Conservation (phyloP, 768 basidiomycete species). For the Hypholoma fasciculare region DNA sequence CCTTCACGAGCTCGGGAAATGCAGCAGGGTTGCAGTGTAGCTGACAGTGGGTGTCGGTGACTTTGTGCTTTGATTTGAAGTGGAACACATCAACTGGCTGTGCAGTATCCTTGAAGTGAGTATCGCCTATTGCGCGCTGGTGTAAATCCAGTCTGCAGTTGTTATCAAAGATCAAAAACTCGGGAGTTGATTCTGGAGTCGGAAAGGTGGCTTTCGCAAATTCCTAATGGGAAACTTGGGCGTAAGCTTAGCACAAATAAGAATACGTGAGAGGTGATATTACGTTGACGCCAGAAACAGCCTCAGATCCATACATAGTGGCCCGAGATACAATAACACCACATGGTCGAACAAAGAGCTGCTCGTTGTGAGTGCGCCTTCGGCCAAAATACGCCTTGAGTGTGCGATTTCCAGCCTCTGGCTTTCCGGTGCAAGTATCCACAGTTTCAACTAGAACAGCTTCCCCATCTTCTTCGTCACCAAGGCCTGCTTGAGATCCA, state of each 20-base stretch:
- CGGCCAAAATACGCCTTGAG: conserved; percentile 24
- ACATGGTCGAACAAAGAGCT: conserved; percentile 31
- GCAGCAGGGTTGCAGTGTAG: conserved; percentile 29
- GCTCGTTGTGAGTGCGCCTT: conserved; percentile 33
- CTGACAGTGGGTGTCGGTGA: conserved; percentile 22
- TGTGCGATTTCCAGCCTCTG: conserved; percentile 17
- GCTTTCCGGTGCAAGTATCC: conserved; percentile 20
- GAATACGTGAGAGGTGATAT: conserved; percentile 1
- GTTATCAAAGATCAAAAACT: conserved; percentile 20
- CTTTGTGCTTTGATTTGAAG: conserved; percentile 33
- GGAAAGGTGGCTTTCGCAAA: conserved; percentile 12
- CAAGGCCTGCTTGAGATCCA: no score
- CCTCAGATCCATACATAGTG: conserved; percentile 33
- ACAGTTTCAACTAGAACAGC: background rate
- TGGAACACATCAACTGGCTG: conserved; percentile 38
- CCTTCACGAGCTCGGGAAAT: conserved; percentile 34
- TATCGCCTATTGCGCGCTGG: conserved; percentile 1
- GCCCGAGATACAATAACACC: conserved; percentile 25
- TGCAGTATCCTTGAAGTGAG: conserved; percentile 14
- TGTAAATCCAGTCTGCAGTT: conserved; percentile 16
- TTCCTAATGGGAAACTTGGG: background rate
- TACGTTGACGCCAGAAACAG: conserved; percentile 25
- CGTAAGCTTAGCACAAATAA: background rate
- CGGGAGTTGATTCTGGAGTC: conserved; percentile 12
- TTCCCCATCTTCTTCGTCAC: conserved; percentile 14